Evolutionary conservation across 345 rosid genomes (phyloP).

Genomic region (Eucalyptus regnans): DNA sequence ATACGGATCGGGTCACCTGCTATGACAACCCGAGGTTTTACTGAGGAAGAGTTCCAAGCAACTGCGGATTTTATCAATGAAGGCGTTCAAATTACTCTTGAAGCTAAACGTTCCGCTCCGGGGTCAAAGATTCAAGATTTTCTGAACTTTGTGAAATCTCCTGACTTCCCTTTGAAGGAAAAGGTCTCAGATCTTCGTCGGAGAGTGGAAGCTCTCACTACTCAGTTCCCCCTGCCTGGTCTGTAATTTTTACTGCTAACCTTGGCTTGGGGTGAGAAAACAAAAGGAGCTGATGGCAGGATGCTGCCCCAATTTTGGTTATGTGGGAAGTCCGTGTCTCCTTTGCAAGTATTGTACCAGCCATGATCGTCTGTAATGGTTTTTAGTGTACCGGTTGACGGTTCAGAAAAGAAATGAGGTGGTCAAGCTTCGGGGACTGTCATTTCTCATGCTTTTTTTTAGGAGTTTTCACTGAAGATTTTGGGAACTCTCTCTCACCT

Average conservation of each 20-base stretch:
- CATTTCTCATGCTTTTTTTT: background rate
- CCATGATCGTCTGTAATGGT: background rate
- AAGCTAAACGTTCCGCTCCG: conserved; percentile 38
- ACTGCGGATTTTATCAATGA: conserved; percentile 71
- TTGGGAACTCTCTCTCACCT: background rate
- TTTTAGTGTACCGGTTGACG: background rate
- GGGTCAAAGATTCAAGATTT: conserved; percentile 83
- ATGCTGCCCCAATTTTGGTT: background rate
- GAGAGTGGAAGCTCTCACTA: conserved; percentile 63
- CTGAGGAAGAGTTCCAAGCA: conserved; percentile 59
- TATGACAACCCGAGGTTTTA: conserved; percentile 85
- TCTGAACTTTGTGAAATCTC: conserved; percentile 44
- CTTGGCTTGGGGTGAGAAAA: background rate
- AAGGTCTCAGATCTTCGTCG: conserved; percentile 38
- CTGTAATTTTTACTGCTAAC: conserved; percentile 10
- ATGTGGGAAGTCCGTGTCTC: background rate
- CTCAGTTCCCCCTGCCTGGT: conserved; percentile 76
- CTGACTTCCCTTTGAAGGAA: conserved; percentile 41
- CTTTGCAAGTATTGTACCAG: background rate
- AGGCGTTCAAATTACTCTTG: conserved; percentile 64
- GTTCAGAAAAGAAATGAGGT: background rate
- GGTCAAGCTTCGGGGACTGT: background rate
- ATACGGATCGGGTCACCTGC: conserved; percentile 93
- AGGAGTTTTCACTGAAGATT: background rate
- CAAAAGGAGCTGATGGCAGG: background rate